These are phyloP conservation scores for Naumovozyma castellii DNA, from an alignment of 805 yeast species.

Conservation along the genomic window DNA sequence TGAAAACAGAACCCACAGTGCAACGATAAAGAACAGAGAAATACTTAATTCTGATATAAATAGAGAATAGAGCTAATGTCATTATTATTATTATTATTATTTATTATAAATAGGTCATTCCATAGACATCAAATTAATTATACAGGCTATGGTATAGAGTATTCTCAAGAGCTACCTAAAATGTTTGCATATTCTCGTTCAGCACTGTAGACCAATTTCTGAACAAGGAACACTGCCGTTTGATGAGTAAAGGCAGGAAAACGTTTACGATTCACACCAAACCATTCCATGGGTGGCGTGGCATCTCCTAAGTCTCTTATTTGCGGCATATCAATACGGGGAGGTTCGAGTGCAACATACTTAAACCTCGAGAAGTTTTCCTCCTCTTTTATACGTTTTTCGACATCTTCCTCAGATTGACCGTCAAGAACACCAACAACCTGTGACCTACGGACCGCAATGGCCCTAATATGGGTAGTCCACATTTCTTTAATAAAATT, in stretches of 20 bases:
- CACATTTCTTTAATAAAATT: slow-evolving; percentile 89
- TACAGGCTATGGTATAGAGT: neutral
- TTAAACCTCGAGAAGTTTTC: slow-evolving; percentile 31
- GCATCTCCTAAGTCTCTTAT: slow-evolving; percentile 89
- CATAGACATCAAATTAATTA: neutral
- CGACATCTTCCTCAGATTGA: slow-evolving; percentile 27
- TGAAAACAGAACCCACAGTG: slow-evolving; percentile 80
- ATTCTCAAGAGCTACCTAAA: slow-evolving; percentile 30
- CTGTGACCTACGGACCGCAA: slow-evolving; percentile 48
- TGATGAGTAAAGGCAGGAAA: slow-evolving; percentile 86
- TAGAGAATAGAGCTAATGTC: slow-evolving; percentile 5
- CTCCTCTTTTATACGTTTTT: slow-evolving; percentile 38
- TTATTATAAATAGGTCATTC: neutral
- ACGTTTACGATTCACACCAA: slow-evolving; percentile 80
- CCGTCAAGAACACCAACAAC: slow-evolving; percentile 16
- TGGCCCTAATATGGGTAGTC: slow-evolving; percentile 70
- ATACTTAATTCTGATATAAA: slow-evolving; percentile 13
- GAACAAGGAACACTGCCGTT: slow-evolving; percentile 61
- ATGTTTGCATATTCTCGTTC: slow-evolving; percentile 37
- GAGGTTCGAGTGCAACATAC: slow-evolving; percentile 57
- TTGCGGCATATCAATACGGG: slow-evolving; percentile 81
- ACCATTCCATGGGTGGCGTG: slow-evolving; percentile 97
- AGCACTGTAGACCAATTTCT: slow-evolving; percentile 61
- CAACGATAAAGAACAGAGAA: slow-evolving; percentile 63
- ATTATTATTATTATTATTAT: neutral